phyloP scores from a whole-genome alignment of 805 yeast species.

The Pachysolen tannophilus region DNA sequence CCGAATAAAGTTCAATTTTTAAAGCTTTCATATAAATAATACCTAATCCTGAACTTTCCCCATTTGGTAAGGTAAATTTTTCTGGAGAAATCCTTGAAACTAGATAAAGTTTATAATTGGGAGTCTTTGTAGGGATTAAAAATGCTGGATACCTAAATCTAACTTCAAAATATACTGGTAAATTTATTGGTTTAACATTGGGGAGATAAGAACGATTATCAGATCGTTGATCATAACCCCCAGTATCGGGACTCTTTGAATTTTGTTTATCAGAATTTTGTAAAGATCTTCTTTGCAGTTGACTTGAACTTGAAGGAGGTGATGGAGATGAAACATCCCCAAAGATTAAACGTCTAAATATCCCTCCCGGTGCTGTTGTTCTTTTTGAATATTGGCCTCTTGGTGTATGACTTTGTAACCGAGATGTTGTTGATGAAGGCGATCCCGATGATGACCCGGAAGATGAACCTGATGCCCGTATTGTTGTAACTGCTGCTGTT shows the following conservation, averaged over 20 bases:
- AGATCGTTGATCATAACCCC: slow-evolving; percentile 13
- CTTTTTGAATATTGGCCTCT: neutral
- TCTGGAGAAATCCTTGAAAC: slow-evolving; percentile 15
- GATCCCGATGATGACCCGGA: no score
- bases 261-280: slow-evolving; percentile 8
- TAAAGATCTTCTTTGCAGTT: slow-evolving; percentile 12
- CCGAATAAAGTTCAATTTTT: slow-evolving; percentile 21
- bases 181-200: slow-evolving; percentile 25
- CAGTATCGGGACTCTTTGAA: slow-evolving; percentile 8
- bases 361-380: neutral
- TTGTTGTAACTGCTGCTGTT: no score
- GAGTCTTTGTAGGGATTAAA: slow-evolving; percentile 33
- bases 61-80: slow-evolving; percentile 25
- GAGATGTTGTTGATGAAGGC: no score
- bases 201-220: slow-evolving; percentile 8
- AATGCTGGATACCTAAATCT: slow-evolving; percentile 40
- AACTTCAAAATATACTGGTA: slow-evolving; percentile 37
- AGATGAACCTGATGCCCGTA: no score
- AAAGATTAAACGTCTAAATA: neutral
- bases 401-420: no score
- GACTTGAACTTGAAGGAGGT: no score
- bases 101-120: slow-evolving; percentile 16
- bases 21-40: slow-evolving; percentile 34
- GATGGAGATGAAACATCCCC: slow-evolving; percentile 11
- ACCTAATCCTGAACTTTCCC: slow-evolving; percentile 39